Conservation (phyloP, 768 basidiomycete genomes). For the Cyclocybe cylindracea region DNA sequence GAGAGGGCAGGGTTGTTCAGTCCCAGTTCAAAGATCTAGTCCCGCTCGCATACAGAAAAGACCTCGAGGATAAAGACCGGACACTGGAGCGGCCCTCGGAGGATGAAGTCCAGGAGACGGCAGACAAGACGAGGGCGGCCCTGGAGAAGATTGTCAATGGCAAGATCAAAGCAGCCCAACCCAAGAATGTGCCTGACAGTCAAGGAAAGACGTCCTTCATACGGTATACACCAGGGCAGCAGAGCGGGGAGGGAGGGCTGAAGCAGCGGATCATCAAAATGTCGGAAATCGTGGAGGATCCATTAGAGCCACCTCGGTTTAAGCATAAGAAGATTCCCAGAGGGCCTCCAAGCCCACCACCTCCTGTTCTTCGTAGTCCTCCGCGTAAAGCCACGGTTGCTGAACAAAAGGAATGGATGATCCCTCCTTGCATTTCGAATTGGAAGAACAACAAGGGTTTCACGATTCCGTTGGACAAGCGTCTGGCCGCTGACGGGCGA, state of each 20-base stretch:
- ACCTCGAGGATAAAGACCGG: slow-evolving; percentile 73
- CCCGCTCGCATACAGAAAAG: slow-evolving; percentile 86
- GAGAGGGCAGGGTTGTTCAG: slow-evolving; percentile 82
- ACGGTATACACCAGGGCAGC: slow-evolving; percentile 95
- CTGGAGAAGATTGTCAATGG: slow-evolving; percentile 92
- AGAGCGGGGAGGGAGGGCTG: slow-evolving; percentile 63
- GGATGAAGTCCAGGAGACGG: slow-evolving; percentile 87
- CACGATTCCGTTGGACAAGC: slow-evolving; percentile 97
- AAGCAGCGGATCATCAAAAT: slow-evolving; percentile 99
- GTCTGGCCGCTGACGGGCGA: slow-evolving; percentile 96
- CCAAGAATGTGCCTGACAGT: slow-evolving; percentile 88
- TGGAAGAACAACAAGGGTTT: slow-evolving; percentile 99
- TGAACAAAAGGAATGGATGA: slow-evolving; percentile 99
- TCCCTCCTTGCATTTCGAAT: slow-evolving; percentile 98
- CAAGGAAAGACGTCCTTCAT: slow-evolving; percentile 88
- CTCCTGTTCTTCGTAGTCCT: slow-evolving; percentile 92
- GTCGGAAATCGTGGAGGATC: slow-evolving; percentile 97
- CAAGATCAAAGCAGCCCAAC: slow-evolving; percentile 98
- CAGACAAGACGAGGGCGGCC: slow-evolving; percentile 87
- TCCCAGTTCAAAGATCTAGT: slow-evolving; percentile 98
- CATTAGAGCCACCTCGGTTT: slow-evolving; percentile 94
- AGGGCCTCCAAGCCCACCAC: slow-evolving; percentile 95
- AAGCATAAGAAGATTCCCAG: slow-evolving; percentile 99
- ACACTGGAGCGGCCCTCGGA: slow-evolving; percentile 92
- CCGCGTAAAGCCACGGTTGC: slow-evolving; percentile 95